These are phyloP conservation scores for Aaosphaeria pasadenensis DNA, from an alignment of 2,329 filamentous ascomycete species.

Conservation along the genomic window DNA sequence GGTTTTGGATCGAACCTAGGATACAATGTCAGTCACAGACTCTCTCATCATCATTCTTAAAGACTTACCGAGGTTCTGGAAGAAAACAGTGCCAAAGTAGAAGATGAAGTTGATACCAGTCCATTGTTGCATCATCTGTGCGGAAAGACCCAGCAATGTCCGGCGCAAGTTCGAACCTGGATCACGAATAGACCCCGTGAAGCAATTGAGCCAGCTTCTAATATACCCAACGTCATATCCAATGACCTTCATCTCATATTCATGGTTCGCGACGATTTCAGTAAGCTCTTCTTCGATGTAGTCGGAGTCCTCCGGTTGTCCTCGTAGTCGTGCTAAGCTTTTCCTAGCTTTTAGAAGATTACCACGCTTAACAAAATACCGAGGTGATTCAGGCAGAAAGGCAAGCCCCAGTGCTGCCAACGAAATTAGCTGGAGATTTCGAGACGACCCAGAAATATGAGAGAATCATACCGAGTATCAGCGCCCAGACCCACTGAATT, in stretches of 20 bases:
- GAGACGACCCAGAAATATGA: not conserved
- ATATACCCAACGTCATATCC: constrained; percentile 43
- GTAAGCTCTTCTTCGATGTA: constrained; percentile 56
- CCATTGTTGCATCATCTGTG: constrained; percentile 71
- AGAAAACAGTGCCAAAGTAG: constrained; percentile 29
- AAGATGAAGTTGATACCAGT: constrained; percentile 43
- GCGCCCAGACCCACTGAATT: constrained; percentile 68
- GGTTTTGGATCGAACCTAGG: constrained; percentile 18
- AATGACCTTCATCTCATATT: constrained; percentile 64
- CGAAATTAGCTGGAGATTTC: constrained; percentile 40
- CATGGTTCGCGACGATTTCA: constrained; percentile 63
- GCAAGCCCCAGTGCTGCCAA: constrained; percentile 23
- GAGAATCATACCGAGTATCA: constrained; percentile 53
- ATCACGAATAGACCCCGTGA: constrained; percentile 42
- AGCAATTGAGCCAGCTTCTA: constrained; percentile 23
- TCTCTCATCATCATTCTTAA: not conserved
- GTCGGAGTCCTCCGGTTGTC: constrained; percentile 54
- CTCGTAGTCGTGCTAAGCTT: constrained; percentile 57
- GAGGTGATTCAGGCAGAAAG: constrained; percentile 26
- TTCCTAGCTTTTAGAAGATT: constrained; percentile 60
- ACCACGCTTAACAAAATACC: constrained; percentile 48
- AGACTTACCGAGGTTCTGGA: constrained; percentile 1
- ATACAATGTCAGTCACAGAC: not conserved
- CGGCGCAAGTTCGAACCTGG: constrained; percentile 42
- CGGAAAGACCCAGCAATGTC: constrained; percentile 37